Percentiles rank a stretch among this genome's conserved stretches.
Evolutionary conservation across 2,329 filamentous ascomycete species (phyloP).

Genomic region (Fusarium begoniae): DNA sequence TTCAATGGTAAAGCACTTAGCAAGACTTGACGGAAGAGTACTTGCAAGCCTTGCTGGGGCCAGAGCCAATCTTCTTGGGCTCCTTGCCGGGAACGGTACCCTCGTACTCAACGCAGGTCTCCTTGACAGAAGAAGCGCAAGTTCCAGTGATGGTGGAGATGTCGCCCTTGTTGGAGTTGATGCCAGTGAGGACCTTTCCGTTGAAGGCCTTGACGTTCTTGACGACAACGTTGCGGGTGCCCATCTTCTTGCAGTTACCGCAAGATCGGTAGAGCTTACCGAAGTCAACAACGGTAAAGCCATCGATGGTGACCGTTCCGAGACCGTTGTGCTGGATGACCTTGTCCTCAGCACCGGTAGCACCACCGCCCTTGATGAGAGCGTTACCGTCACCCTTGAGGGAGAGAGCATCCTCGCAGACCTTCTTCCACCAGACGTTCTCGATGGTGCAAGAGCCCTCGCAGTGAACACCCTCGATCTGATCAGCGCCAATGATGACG

Average conservation of each 20-base stretch:
- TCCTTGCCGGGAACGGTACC: conserved; percentile 39
- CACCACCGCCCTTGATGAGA: conserved; percentile 35
- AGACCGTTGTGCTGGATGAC: conserved; percentile 40
- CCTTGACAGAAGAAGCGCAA: conserved; percentile 35
- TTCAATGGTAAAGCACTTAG: conserved; percentile 2
- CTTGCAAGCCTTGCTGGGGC: conserved; percentile 33
- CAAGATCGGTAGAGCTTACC: conserved; percentile 42
- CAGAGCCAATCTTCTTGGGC: conserved; percentile 38
- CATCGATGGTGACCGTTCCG: conserved; percentile 38
- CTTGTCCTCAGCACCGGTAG: conserved; percentile 37
- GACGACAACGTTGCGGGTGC: conserved; percentile 37
- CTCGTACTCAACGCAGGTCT: conserved; percentile 38
- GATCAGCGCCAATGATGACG: conserved; percentile 34
- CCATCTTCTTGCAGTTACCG: conserved; percentile 42
- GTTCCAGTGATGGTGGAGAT: conserved; percentile 28
- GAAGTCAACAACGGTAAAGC: conserved; percentile 39
- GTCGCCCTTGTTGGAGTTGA: conserved; percentile 42
- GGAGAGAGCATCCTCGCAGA: conserved; percentile 37
- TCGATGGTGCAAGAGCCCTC: conserved; percentile 37
- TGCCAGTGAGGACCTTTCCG: conserved; percentile 38
- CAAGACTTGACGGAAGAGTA: conserved; percentile 36
- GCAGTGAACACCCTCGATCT: conserved; percentile 38
- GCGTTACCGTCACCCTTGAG: conserved; percentile 36
- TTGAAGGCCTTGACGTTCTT: conserved; percentile 39
- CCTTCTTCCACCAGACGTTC: conserved; percentile 40